A percentile compares a stretch with the other conserved stretches of the same genome.
phyloP scores from a whole-genome alignment of 2,329 filamentous ascomycete species.

The Rhinocladiella mackenziei region DNA sequence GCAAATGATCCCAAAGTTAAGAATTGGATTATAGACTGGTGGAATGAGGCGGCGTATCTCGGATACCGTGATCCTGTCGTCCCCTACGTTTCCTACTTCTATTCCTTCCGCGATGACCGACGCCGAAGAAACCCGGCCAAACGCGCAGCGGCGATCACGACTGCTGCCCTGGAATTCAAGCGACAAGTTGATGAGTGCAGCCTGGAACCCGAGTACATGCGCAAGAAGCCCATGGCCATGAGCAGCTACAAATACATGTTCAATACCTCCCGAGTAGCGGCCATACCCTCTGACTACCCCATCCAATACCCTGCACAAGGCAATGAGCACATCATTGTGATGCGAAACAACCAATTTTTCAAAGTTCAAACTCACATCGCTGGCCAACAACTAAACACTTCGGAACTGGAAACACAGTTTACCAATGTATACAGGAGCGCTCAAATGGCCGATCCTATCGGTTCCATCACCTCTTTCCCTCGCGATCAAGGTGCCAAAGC shows the following conservation, averaged over 20 bases:
- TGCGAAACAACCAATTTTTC: slow-evolving; percentile 97
- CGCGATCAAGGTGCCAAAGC: slow-evolving; percentile 89
- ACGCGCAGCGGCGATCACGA: slow-evolving; percentile 85
- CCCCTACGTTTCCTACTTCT: slow-evolving; percentile 99
- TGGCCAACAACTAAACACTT: slow-evolving; percentile 79
- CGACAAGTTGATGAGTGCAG: slow-evolving; percentile 76
- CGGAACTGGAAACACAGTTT: slow-evolving; percentile 89
- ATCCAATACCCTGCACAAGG: slow-evolving; percentile 71
- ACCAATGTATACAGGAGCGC: slow-evolving; percentile 75
- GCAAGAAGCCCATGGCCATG: slow-evolving; percentile 96
- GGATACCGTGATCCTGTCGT: slow-evolving; percentile 91
- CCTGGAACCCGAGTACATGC: slow-evolving; percentile 98
- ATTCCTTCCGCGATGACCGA: slow-evolving; percentile 93
- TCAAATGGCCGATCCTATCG: slow-evolving; percentile 68
- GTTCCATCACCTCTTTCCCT: slow-evolving; percentile 84
- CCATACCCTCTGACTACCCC: slow-evolving; percentile 74
- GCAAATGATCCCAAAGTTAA: slow-evolving; percentile 74
- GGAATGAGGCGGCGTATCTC: slow-evolving; percentile 93
- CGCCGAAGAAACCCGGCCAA: slow-evolving; percentile 82
- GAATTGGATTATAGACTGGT: slow-evolving; percentile 98
- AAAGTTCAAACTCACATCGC: slow-evolving; percentile 78
- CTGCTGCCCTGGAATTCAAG: slow-evolving; percentile 88
- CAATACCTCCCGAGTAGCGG: slow-evolving; percentile 82
- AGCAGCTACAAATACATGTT: slow-evolving; percentile 99
- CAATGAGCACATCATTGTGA: slow-evolving; percentile 81